Base-by-base conservation (phyloP, 176 grass and related monocot species). In the Oryza officinalis region DNA sequence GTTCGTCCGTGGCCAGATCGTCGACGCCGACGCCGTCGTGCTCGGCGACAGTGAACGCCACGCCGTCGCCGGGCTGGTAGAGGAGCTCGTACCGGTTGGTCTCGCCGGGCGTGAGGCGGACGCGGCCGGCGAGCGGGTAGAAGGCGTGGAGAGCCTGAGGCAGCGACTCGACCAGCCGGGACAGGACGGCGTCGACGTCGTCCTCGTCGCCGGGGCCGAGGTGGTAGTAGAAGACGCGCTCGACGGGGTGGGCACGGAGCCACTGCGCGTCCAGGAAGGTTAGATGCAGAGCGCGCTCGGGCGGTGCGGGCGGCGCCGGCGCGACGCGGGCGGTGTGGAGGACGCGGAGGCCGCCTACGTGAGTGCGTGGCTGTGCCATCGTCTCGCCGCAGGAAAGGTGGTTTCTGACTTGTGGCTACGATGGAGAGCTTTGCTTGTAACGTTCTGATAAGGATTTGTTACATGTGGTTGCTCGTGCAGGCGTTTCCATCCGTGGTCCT, bases 181-280 rank as follows among this genome's bases (percentile, higher is more conserved):
- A 72, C 31, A 89, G 60, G 25, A 25, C 11, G 28, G 17, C 27
- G 70, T 80, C 73, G 15, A 67, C 26, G 14, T 23, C 1, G 38
- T 83, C n/a, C n/a, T n/a, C 72, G 18, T 74, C 27, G n/a, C 30
- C 4, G 3, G 60, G 45, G 18, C 84, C 64, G 26, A 74, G 65
- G n/a, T 32, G 32, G 67, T 86, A 90, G 84, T 83, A 83, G 72
- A 87, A 83, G 22, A 90, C 73, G 43, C 84, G 79, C 79, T 90
- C 83, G 1, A 90, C 83, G 0, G 88, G 79, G 14, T 27, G 5
- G 2, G 30, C 13, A 1, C 44, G 1, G 25, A 90, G 4, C 72
- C 78, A 90, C 0, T 83, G 0, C 22, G 77, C 64, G 10, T 90
- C 88, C 1, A 90, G 81, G 79, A 78, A 90, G 1, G 88, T 72